phyloP scores from a whole-genome alignment of 768 basidiomycete genomes.

The Tubosaeta sp. region DNA sequence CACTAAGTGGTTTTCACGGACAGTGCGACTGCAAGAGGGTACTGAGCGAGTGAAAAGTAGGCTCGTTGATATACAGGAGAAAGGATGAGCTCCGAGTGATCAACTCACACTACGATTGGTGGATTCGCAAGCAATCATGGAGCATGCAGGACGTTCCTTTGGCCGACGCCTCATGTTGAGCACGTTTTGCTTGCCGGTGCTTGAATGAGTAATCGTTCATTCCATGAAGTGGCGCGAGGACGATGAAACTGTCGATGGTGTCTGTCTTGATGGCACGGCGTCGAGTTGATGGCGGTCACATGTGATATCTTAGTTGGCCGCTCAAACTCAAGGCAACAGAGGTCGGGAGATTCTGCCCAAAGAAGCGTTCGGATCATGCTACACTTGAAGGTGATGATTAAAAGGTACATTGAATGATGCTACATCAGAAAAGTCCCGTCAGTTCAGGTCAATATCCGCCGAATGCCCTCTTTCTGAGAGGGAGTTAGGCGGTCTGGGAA shows the following conservation, averaged over 20 bases:
- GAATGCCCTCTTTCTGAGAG: conserved; percentile 75
- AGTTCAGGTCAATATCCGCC: conserved; percentile 53
- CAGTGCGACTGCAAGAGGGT: conserved; percentile 7
- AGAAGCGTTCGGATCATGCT: background rate
- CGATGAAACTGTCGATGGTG: background rate
- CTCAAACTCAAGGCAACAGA: no score
- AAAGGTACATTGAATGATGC: conserved; percentile 4
- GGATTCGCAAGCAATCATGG: conserved; percentile 24
- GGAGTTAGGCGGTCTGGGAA: conserved; percentile 78
- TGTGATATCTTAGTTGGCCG: background rate
- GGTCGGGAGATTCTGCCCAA: no score
- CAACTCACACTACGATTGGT: conserved; percentile 14
- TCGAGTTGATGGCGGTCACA: background rate
- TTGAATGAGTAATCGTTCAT: conserved; percentile 28
- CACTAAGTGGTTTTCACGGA: conserved; percentile 6
- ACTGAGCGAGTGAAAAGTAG: conserved; percentile 4
- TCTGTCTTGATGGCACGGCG: no score
- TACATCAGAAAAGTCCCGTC: conserved; percentile 3
- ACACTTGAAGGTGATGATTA: background rate
- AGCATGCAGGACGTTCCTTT: conserved; percentile 16
- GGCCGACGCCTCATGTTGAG: conserved; percentile 28
- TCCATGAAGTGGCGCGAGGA: background rate
- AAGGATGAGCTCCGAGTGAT: conserved; percentile 21
- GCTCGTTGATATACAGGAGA: conserved; percentile 23
- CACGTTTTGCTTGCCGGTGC: conserved; percentile 32